A percentile compares a stretch with the other conserved stretches of the same genome.
These are phyloP conservation scores for Penicillium coprophilum DNA, from an alignment of 495 filamentous ascomycete species.

Conservation along the genomic window DNA sequence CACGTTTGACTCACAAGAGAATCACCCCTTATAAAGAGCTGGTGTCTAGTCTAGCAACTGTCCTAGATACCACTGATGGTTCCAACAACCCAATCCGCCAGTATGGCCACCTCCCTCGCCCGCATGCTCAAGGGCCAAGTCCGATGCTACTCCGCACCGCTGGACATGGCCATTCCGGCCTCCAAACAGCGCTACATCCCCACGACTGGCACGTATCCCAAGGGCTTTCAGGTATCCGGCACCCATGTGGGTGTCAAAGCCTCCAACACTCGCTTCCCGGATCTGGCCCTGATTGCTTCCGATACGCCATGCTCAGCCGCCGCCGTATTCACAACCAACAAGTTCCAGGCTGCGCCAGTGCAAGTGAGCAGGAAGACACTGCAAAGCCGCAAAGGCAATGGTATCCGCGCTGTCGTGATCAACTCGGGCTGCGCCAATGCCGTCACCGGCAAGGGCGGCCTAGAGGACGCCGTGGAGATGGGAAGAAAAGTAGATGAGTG, in stretches of 20 bases:
- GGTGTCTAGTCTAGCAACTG: not conserved
- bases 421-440: conserved; percentile 98
- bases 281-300: conserved; percentile 85
- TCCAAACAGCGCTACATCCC: conserved; percentile 88
- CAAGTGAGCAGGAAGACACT: conserved; percentile 75
- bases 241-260: conserved; percentile 94
- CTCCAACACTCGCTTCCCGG: conserved; percentile 81
- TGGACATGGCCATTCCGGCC: conserved; percentile 62
- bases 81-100: conserved; percentile 30
- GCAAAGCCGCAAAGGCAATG: conserved; percentile 60
- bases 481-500: conserved; percentile 70
- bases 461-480: conserved; percentile 89
- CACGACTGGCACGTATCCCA: conserved; percentile 77
- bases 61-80: conserved; percentile 27
- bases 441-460: conserved; percentile 86
- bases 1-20: conserved; percentile 22
- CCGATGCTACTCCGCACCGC: conserved; percentile 60
- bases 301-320: conserved; percentile 87
- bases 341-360: conserved; percentile 95
- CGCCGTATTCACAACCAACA: conserved; percentile 96
- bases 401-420: conserved; percentile 79
- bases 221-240: conserved; percentile 84
- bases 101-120: conserved; percentile 39
- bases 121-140: conserved; percentile 47
- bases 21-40: not conserved